These are phyloP conservation scores for Ascochyta koolunga DNA, from an alignment of 2,329 filamentous ascomycete genomes.

Conservation along the genomic window DNA sequence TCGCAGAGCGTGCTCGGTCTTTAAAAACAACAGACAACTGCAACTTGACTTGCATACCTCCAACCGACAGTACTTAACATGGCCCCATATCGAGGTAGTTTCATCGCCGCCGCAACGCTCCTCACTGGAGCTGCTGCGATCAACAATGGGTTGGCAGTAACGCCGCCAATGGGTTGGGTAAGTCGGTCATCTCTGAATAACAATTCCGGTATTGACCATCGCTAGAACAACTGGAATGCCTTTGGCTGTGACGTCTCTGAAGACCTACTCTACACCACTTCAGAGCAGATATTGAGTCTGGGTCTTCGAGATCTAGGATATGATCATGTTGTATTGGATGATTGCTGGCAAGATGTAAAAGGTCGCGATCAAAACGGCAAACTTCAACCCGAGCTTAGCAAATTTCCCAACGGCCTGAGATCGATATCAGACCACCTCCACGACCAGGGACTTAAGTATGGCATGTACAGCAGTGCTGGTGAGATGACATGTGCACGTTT, in stretches of 20 bases:
- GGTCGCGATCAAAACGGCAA: slow-evolving; percentile 51
- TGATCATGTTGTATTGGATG: slow-evolving; percentile 64
- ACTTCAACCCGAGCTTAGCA: slow-evolving; percentile 56
- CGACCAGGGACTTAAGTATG: slow-evolving; percentile 61
- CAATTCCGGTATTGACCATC: neutral
- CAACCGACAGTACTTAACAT: slow-evolving; percentile 3
- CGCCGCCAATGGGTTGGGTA: slow-evolving; percentile 34
- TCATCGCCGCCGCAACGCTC: slow-evolving; percentile 19
- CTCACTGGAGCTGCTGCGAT: slow-evolving; percentile 25
- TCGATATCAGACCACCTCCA: slow-evolving; percentile 54
- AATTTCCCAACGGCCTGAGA: slow-evolving; percentile 65
- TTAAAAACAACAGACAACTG: slow-evolving; percentile 2
- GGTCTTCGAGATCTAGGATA: slow-evolving; percentile 39
- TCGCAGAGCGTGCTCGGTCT: slow-evolving; percentile 1
- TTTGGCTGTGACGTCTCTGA: slow-evolving; percentile 39
- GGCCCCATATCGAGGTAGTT: slow-evolving; percentile 15
- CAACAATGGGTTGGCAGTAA: slow-evolving; percentile 32
- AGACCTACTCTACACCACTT: slow-evolving; percentile 33
- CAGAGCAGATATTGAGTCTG: slow-evolving; percentile 28
- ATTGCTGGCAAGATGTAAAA: slow-evolving; percentile 61
- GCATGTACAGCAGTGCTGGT: slow-evolving; percentile 66
- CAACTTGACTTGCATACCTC: neutral
- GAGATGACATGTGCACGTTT: slow-evolving; percentile 62
- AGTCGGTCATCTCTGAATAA: neutral
- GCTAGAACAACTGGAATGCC: slow-evolving; percentile 34